Percentiles rank a stretch among this genome's conserved stretches.
These are phyloP conservation scores for Lactifluus piperatus DNA, from an alignment of 768 basidiomycete species.

Conservation along the genomic window DNA sequence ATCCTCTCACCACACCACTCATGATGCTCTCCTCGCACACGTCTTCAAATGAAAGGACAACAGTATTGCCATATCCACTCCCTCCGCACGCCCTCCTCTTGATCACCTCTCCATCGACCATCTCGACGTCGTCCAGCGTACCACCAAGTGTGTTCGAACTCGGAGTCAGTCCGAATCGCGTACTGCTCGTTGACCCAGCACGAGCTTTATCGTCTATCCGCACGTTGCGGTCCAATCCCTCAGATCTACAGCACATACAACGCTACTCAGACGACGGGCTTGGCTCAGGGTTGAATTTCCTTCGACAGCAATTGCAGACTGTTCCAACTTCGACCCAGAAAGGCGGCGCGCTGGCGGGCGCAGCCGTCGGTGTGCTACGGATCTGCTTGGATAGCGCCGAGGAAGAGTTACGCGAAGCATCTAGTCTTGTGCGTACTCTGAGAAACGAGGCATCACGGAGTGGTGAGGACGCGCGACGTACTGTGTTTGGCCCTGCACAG, in stretches of 20 bases:
- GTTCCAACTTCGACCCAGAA: slow-evolving; percentile 2
- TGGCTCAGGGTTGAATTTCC: slow-evolving; percentile 35
- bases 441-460: not conserved
- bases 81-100: slow-evolving; percentile 27
- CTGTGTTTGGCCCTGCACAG: slow-evolving; percentile 4
- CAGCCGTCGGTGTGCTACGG: not conserved
- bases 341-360: slow-evolving; percentile 7
- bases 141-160: slow-evolving; percentile 25
- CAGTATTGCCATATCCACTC: slow-evolving; percentile 21
- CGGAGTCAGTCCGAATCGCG: slow-evolving; percentile 12
- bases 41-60: slow-evolving; percentile 3
- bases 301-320: slow-evolving; percentile 3
- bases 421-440: not conserved
- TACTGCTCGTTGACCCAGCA: slow-evolving; percentile 47
- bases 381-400: not conserved
- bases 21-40: slow-evolving; percentile 26
- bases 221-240: slow-evolving; percentile 37
- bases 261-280: slow-evolving; percentile 55
- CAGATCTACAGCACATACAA: slow-evolving; percentile 45
- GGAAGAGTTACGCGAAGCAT: slow-evolving; percentile 5
- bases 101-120: slow-evolving; percentile 22
- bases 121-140: slow-evolving; percentile 17
- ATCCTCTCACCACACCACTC: slow-evolving; percentile 47
- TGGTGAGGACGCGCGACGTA: not conserved
- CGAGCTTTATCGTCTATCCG: slow-evolving; percentile 49